phyloP scores from a whole-genome alignment of 306 rosid genomes.

The Pyrus betulifolia region DNA sequence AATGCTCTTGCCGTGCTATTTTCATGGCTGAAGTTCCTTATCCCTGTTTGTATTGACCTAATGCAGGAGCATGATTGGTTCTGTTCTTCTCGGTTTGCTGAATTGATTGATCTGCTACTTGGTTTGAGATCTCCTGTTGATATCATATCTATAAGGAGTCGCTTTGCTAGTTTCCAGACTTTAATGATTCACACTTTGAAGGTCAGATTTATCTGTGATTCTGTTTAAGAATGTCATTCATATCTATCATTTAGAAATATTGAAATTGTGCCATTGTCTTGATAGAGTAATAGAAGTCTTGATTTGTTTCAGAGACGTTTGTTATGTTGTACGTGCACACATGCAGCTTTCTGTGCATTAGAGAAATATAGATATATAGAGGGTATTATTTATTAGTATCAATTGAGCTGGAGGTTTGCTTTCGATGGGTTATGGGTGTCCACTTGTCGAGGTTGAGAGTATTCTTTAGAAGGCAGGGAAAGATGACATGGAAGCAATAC shows the following conservation, averaged over 20 bases:
- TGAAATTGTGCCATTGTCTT: neutral
- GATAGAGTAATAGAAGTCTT: neutral
- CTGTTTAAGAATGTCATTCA: neutral
- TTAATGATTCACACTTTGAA: conserved; percentile 60
- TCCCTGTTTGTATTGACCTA: conserved; percentile 19
- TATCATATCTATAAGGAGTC: conserved; percentile 48
- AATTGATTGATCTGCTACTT: conserved; percentile 57
- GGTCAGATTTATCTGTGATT: conserved; percentile 35
- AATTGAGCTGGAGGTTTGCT: no score
- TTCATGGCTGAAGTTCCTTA: conserved; percentile 1
- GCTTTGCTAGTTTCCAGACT: conserved; percentile 57
- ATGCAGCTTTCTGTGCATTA: neutral
- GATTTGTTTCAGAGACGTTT: neutral
- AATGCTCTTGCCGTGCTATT: neutral
- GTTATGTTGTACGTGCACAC: neutral
- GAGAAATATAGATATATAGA: neutral
- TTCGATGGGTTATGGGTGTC: neutral
- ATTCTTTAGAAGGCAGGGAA: neutral
- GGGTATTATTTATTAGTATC: neutral
- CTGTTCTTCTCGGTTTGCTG: conserved; percentile 45
- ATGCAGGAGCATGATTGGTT: conserved; percentile 65
- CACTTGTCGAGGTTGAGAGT: neutral
- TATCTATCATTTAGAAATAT: neutral
- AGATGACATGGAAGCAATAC: neutral
- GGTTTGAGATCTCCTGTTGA: conserved; percentile 51